These are phyloP conservation scores for Lophium mytilinum DNA, from an alignment of 495 filamentous ascomycete species.

Conservation along the genomic window DNA sequence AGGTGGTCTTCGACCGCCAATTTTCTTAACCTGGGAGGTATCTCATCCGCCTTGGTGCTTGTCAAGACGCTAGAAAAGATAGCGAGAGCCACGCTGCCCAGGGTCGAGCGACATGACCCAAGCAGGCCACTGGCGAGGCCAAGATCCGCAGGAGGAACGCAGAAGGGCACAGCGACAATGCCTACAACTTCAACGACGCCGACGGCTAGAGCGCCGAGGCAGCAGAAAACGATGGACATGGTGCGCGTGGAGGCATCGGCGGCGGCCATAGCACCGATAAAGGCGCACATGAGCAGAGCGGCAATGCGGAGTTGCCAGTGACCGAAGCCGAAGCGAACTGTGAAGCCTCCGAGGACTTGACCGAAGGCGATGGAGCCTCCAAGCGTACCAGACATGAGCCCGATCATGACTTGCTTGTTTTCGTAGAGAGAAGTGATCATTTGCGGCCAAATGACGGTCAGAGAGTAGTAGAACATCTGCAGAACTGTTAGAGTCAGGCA, in stretches of 20 bases:
- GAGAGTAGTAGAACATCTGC: slow-evolving; percentile 16
- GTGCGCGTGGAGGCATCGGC: slow-evolving; percentile 10
- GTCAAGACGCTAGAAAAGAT: slow-evolving; percentile 11
- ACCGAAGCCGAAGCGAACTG: slow-evolving; percentile 3
- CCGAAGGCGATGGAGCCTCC: slow-evolving; percentile 10
- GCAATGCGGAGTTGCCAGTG: slow-evolving; percentile 7
- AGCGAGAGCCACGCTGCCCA: slow-evolving; percentile 5
- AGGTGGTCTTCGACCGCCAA: neutral
- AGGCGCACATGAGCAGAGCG: slow-evolving; percentile 5
- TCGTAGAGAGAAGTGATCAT: slow-evolving; percentile 10
- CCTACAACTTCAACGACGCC: slow-evolving; percentile 8
- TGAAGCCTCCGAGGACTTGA: slow-evolving; percentile 5
- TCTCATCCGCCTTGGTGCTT: slow-evolving; percentile 2
- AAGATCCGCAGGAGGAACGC: slow-evolving; percentile 4
- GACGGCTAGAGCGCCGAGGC: slow-evolving; percentile 5
- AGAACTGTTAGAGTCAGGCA: too few relatives aligned
- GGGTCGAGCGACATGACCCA: slow-evolving; percentile 2
- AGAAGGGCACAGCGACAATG: slow-evolving; percentile 8
- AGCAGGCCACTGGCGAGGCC: slow-evolving; percentile 9
- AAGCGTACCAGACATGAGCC: slow-evolving; percentile 4
- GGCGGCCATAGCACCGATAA: slow-evolving; percentile 11
- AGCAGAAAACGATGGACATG: neutral
- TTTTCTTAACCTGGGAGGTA: neutral
- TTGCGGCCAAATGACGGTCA: slow-evolving; percentile 14
- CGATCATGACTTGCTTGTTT: slow-evolving; percentile 2